phyloP scores from a whole-genome alignment of 495 filamentous ascomycete genomes.

The Staphylotrichum longicolle region DNA sequence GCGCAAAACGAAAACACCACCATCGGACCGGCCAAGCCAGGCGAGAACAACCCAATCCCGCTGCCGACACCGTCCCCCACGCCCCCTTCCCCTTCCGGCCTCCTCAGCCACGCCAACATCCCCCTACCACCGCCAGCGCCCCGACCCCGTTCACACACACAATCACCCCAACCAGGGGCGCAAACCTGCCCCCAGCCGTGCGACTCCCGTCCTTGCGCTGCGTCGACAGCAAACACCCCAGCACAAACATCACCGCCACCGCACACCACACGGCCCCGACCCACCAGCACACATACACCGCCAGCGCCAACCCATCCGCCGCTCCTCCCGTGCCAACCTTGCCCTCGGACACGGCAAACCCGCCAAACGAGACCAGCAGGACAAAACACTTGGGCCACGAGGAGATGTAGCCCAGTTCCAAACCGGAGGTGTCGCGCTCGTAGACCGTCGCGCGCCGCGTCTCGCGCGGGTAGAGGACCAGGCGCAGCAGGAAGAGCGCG shows the following conservation, averaged over 20 bases:
- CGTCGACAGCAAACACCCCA: background rate
- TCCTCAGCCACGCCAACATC: slow-evolving; percentile 7
- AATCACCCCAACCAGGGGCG: slow-evolving; percentile 9
- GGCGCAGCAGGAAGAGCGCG: slow-evolving; percentile 13
- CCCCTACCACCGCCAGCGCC: slow-evolving; percentile 15
- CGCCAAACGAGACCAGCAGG: slow-evolving; percentile 14
- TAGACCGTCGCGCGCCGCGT: slow-evolving; percentile 2
- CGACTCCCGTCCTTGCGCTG: background rate
- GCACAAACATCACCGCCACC: slow-evolving; percentile 9
- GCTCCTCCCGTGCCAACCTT: background rate
- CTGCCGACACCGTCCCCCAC: no score
- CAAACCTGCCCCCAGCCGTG: slow-evolving; percentile 16
- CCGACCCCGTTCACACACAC: slow-evolving; percentile 6
- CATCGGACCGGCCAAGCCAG: slow-evolving; percentile 11
- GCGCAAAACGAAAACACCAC: slow-evolving; percentile 16
- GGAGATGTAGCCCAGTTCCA: slow-evolving; percentile 6
- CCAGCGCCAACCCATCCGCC: background rate
- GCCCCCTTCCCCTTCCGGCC: no score
- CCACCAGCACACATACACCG: slow-evolving; percentile 22
- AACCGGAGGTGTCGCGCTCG: slow-evolving; percentile 4
- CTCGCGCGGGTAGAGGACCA: slow-evolving; percentile 5
- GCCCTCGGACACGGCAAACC: slow-evolving; percentile 7
- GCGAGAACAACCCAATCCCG: background rate
- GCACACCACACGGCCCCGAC: slow-evolving; percentile 14
- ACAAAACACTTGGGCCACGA: slow-evolving; percentile 14